Evolutionary conservation across 2,329 filamentous ascomycete species (phyloP).

Genomic region (Aspergillus persii): DNA sequence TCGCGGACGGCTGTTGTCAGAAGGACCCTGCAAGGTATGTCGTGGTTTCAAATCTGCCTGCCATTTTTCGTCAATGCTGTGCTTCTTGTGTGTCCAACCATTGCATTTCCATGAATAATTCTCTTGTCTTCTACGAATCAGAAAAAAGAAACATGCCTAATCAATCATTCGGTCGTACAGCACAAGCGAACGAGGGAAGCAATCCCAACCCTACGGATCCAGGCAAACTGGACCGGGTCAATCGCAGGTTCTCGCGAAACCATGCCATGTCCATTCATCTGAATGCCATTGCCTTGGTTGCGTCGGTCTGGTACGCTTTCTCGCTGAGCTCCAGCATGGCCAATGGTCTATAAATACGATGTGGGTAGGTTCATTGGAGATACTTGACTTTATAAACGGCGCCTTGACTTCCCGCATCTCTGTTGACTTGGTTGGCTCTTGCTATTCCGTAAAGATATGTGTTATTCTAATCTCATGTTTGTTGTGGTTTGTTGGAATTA

Average conservation of each 20-base stretch:
- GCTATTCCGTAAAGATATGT: too few species aligned
- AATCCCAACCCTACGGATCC: background rate
- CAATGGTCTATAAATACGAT: background rate
- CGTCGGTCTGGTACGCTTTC: constrained; percentile 30
- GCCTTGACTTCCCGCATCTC: background rate
- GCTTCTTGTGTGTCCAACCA: background rate
- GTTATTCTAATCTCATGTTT: too few species aligned
- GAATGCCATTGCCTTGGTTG: constrained; percentile 39
- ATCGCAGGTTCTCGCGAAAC: constrained; percentile 34
- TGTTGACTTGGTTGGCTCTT: background rate
- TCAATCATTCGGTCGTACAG: background rate
- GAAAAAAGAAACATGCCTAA: background rate
- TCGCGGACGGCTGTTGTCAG: constrained; percentile 34
- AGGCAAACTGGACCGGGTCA: constrained; percentile 18
- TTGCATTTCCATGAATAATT: background rate
- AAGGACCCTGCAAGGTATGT: constrained; percentile 21
- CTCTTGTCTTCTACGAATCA: background rate
- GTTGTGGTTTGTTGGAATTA: too few species aligned
- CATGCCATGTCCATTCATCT: constrained; percentile 47
- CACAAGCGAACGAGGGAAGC: background rate
- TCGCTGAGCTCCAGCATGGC: constrained; percentile 19
- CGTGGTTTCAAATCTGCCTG: background rate
- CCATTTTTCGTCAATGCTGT: background rate
- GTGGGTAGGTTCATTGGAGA: background rate
- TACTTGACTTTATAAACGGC: background rate